These are phyloP conservation scores for Erodium moschatum DNA, from an alignment of 441 rosid species.

Conservation along the genomic window DNA sequence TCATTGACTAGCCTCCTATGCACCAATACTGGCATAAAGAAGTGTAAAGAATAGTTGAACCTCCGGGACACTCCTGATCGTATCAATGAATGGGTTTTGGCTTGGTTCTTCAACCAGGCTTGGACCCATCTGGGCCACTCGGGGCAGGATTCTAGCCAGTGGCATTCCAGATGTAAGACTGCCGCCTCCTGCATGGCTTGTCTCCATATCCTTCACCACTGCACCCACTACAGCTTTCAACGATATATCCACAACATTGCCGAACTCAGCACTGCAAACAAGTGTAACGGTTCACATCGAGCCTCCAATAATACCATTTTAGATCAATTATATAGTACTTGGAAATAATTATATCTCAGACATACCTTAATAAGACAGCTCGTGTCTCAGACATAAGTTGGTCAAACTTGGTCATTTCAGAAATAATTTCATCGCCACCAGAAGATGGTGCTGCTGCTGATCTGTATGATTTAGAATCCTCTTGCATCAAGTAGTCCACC, in stretches of 20 bases:
- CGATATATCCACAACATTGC: constrained; percentile 39
- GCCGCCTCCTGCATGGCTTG: constrained; percentile 30
- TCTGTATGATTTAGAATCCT: constrained; percentile 33
- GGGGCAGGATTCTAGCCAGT: constrained; percentile 66
- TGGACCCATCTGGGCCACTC: constrained; percentile 48
- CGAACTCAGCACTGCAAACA: constrained; percentile 52
- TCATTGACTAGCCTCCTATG: constrained; percentile 23
- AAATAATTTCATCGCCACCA: constrained; percentile 21
- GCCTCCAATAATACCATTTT: neutral
- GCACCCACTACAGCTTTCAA: constrained; percentile 40
- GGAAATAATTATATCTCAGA: neutral
- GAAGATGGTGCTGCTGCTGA: constrained; percentile 24
- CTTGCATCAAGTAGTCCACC: constrained; percentile 69
- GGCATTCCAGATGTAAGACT: constrained; percentile 44
- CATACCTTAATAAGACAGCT: constrained; percentile 61
- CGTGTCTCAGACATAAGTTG: constrained; percentile 74
- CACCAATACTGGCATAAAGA: constrained; percentile 61
- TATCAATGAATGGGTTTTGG: constrained; percentile 47
- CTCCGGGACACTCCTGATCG: constrained; percentile 44
- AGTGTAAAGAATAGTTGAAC: constrained; percentile 74
- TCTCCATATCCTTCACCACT: constrained; percentile 41
- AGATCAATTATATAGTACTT: neutral
- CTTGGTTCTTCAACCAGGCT: constrained; percentile 45
- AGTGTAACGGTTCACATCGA: neutral
- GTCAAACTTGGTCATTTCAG: constrained; percentile 47